These are phyloP conservation scores for Cordyceps farinosa DNA, from an alignment of 2,329 filamentous ascomycete species.

Conservation along the genomic window DNA sequence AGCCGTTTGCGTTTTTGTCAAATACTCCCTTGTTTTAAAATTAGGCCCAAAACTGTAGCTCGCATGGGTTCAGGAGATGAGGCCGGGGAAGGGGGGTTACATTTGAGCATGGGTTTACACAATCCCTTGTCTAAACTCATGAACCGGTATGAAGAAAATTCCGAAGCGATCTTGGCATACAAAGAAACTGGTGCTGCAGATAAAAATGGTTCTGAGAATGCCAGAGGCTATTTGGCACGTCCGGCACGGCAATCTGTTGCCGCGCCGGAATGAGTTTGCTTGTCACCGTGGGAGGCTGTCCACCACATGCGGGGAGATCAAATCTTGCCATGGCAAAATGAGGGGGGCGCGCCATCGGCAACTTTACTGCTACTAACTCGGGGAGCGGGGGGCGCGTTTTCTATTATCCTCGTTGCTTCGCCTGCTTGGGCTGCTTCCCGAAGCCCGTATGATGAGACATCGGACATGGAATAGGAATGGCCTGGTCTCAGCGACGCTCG, in stretches of 20 bases:
- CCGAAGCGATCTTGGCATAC: too few relatives aligned
- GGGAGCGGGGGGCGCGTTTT: too few relatives aligned
- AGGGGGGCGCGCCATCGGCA: too few relatives aligned
- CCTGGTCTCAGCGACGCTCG: constrained; percentile 1
- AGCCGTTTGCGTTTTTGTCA: background rate
- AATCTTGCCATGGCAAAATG: background rate
- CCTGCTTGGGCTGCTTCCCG: background rate
- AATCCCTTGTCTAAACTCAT: background rate
- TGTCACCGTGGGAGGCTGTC: background rate
- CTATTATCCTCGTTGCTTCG: background rate
- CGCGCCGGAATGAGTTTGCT: background rate
- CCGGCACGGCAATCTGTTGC: background rate
- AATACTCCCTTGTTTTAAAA: background rate
- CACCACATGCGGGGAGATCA: constrained; percentile 6
- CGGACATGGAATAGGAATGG: constrained; percentile 2
- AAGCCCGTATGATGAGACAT: background rate
- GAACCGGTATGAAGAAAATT: background rate
- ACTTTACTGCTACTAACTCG: too few relatives aligned
- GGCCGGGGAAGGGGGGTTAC: constrained; percentile 1
- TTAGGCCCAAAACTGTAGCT: background rate
- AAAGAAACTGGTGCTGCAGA: too few relatives aligned
- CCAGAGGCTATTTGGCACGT: too few relatives aligned
- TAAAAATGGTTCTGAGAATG: too few relatives aligned
- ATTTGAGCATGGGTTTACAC: background rate
- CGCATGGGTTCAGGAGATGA: constrained; percentile 3